Base-by-base conservation (phyloP, 2,329 filamentous ascomycete genomes). In the Erysiphe neolycopersici region DNA sequence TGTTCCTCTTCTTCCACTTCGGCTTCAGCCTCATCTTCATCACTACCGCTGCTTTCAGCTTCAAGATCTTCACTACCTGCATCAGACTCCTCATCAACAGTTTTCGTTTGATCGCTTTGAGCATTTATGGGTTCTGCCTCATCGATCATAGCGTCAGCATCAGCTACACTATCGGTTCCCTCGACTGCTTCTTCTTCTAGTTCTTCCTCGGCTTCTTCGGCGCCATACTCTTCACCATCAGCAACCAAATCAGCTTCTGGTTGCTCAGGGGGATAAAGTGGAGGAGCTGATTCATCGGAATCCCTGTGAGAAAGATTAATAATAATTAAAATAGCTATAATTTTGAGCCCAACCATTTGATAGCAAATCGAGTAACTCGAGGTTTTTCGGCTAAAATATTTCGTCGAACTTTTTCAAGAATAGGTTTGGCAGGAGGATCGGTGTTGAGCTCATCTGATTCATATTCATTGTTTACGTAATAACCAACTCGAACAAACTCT, bases 401-500 rank as follows among this genome's bases (percentile, higher is more conserved):
- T 53, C 91, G 78, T 51, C 74, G 73, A 49, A 98, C 83, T 56
- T 84, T 82, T 59, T 98, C 91, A 50, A 95, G 77, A 52, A 91
- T 69, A 35, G 85, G 85, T 66, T 93, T 93, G 46, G 83, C 69
- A 6, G 89, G 89, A 10, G 89, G 89, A 54, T 95, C 85, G 41
- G 78, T 75, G 53, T 74, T 79, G 49, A 98, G 70, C 59, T 92
- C 82, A 55, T 91, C 83, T 22, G 80, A 79, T 53, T 92, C 83
- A 61, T 98, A 98, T 61, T 98, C 91, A 56, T 98, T 98, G 69
- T 95, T 98, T 56, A 98, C 89, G 54, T 98, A 98, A 71, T 98
- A 98, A 48, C 89, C 89, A 37, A 98, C 87, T 51, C 89, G 84
- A 35, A 98, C 84, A 55, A 98, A 98, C 61, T 98, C 89, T 56